Conservation (phyloP, 306 rosid species). For the Abrus pulchellus region DNA sequence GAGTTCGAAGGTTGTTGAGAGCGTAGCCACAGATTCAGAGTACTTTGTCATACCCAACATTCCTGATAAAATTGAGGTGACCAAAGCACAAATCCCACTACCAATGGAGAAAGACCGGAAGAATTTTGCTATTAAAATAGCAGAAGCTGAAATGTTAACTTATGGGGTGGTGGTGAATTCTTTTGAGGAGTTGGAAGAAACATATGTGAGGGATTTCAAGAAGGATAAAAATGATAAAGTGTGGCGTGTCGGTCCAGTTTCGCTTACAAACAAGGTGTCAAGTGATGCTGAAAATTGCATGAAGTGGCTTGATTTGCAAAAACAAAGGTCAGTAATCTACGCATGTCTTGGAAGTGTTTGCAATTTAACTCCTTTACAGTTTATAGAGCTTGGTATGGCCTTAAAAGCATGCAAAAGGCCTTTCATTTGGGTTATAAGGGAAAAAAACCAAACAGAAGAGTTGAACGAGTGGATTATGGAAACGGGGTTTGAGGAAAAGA, state of each 20-base stretch:
- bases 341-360: constrained; percentile 68
- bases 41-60: constrained; percentile 55
- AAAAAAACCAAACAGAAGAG: constrained; percentile 50
- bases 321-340: constrained; percentile 54
- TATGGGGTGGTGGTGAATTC: constrained; percentile 64
- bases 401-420: constrained; percentile 61
- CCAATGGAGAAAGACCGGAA: constrained; percentile 17
- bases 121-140: constrained; percentile 44
- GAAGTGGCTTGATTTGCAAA: constrained; percentile 62
- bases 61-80: constrained; percentile 56
- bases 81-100: constrained; percentile 51
- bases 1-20: constrained; percentile 45
- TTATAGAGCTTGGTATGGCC: constrained; percentile 63
- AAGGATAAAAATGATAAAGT: constrained; percentile 47
- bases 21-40: constrained; percentile 51
- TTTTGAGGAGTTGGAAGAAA: constrained; percentile 67
- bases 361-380: constrained; percentile 49
- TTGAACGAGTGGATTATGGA: constrained; percentile 58
- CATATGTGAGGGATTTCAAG: constrained; percentile 50
- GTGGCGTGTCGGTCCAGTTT: constrained; percentile 66
- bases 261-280: constrained; percentile 52
- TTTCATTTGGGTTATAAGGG: constrained; percentile 64
- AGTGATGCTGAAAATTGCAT: constrained; percentile 49
- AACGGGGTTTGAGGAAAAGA: constrained; percentile 58
- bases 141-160: constrained; percentile 55